Conservation (phyloP, 1,139 yeast species). For the Sugiyamaella paludigena region DNA sequence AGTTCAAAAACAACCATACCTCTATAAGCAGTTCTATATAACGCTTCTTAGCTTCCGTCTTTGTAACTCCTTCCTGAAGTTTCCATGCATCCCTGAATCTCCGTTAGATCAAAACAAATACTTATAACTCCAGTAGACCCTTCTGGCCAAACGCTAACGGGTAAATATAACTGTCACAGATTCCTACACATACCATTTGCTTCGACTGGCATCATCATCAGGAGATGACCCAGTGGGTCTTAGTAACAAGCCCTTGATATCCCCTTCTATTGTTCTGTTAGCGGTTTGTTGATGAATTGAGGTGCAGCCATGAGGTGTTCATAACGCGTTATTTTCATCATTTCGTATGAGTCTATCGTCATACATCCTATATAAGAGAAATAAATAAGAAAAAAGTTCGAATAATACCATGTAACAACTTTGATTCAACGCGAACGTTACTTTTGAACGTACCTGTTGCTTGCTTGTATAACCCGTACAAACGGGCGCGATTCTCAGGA, state of each 20-base stretch:
- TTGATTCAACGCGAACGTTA: too few species aligned
- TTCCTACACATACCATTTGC: constrained; percentile 52
- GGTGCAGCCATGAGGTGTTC: too few species aligned
- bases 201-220: constrained; percentile 65
- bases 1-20: constrained; percentile 5
- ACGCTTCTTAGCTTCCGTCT: constrained; percentile 69
- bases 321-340: neutral
- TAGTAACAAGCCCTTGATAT: constrained; percentile 65
- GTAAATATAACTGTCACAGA: neutral
- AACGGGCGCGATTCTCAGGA: constrained; percentile 61
- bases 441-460: constrained; percentile 47
- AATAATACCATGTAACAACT: neutral
- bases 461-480: constrained; percentile 83
- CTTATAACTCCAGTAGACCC: neutral
- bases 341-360: neutral
- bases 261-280: constrained; percentile 52
- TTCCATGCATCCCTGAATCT: constrained; percentile 66
- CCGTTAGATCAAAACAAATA: neutral
- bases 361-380: too few species aligned
- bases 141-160: neutral
- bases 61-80: constrained; percentile 64
- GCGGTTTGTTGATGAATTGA: too few species aligned
- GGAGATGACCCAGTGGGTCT: constrained; percentile 60
- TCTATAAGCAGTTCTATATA: constrained; percentile 62
- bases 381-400: neutral